Base-by-base conservation (phyloP, 2,329 filamentous ascomycete genomes). In the Pseudopithomyces chartarum region DNA sequence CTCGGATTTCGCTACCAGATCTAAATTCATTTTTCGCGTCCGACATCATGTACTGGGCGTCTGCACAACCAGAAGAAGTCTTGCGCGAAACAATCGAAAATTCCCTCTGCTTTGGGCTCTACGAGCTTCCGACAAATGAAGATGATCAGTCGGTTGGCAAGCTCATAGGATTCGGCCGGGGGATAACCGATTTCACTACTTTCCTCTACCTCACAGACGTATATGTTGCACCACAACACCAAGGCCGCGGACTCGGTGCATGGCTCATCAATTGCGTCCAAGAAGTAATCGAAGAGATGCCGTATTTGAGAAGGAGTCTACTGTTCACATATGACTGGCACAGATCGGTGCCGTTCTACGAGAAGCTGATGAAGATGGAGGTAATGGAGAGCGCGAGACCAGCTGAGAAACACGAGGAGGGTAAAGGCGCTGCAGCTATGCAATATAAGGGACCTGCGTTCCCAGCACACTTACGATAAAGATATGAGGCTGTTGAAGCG, bases 151-250 rank as follows among this genome's bases (percentile, higher is more conserved):
- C 22, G 20, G 20, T 29, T 13, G 6, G 12, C 17, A 51, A 51
- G 23, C 26, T 50, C 34, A 50, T 57, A 15, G 59, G 59, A 6
- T 55, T 61, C 26, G 53, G 53, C 22, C 56, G 59, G 26, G 56
- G 52, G 23, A 45, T 61, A 2, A 61, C 59, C 46, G 59, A 61
- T 36, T 56, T 52, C 15, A 47, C 26, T 7, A 59, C 59, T 17
- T 61, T 58, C 22, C 32, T 44, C 2, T 59, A 55, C 19, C 34
- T 61, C 8, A 61, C 56, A 15, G 56, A 61, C 29, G 59, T 61
- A n/a, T 61, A 53, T 29, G 20, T 61, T 8, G 46, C 54, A 15
- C 54, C 56, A 3, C 10, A 36, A 6, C 39, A 43, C 26, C 56
- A 59, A 17, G 56, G 56, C 8, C 46, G 46, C 15, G 59, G 59